Evolutionary conservation across 257 asterid species (phyloP), one percentile per base, ranked within the genome.

Genomic region (Oldenlandia corymbosa): DNA sequence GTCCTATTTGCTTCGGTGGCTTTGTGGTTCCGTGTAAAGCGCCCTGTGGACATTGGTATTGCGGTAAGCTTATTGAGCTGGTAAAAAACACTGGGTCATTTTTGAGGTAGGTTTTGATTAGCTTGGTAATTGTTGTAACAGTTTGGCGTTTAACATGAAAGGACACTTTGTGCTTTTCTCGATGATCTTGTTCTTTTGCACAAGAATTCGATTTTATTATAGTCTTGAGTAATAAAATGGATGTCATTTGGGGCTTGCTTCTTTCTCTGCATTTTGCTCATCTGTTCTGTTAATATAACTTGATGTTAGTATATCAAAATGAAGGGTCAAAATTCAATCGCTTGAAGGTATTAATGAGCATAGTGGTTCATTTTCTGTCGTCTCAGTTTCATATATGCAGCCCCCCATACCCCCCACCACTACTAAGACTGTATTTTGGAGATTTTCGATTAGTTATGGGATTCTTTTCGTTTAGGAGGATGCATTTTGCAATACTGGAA

Each of bases 401-500:
- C n/a, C n/a, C n/a, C n/a, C n/a, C n/a, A n/a, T n/a, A n/a, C n/a
- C n/a, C n/a, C n/a, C n/a, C n/a, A n/a, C n/a, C n/a, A n/a, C n/a
- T n/a, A n/a, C n/a, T n/a, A n/a, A n/a, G n/a, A n/a, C n/a, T n/a
- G 14, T 41, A 20, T 21, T 30, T 3, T 24, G 27, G 24, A 1
- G n/a, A n/a, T n/a, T n/a, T n/a, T n/a, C n/a, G n/a, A n/a, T n/a
- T n/a, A n/a, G n/a, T n/a, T 18, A 46, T 34, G 68, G 47, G 0
- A 21, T 20, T 26, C 28, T 27, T 48, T 27, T 42, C 50, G 32
- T 71, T 3, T 75, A 89, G 96, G 96, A 39, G 78, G 88, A 59
- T 89, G 95, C 70, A 83, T 86, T 75, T 73, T 89, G 78, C 90
- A 86, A 75, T 89, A 86, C 59, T 89, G 96, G 95, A 80, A 84